Evolutionary conservation across 2,329 filamentous ascomycete species (phyloP), one percentile per base, ranked within the genome.

Genomic region (Sphaerulina musiva): DNA sequence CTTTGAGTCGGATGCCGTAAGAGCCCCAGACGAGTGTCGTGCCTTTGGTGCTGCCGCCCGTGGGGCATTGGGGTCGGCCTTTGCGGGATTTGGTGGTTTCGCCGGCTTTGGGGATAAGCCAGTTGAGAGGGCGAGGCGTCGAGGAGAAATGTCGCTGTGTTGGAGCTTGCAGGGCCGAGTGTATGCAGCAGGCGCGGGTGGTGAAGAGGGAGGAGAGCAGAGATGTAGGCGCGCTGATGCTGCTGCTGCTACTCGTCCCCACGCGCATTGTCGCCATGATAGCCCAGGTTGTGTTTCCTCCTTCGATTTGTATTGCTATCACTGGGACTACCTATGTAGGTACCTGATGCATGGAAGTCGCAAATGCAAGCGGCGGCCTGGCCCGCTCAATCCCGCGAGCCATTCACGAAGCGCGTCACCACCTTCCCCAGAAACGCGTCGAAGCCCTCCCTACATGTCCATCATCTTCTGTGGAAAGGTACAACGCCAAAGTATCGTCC

Each of bases 1-100:
- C 93, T 59, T 80, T 84, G 84, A 98, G 93, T 54, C 93, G 87
- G 63, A 98, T 76, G 7, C 93, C 93, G 69, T 91, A 98, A 71
- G 97, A 91, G 52, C 93, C 93, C 89, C 90, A 97, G 54, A 95
- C 84, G 17, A 98, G 87, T 0, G 92, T 97, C 36, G 93, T 98
- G 63, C 93, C 93, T 70, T 95, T 90, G 36, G 81, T 84, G 52
- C 88, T 95, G 57, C 93, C 93, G 58, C 93, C 93, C 0, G 91
- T 98, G 23, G 88, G 82, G 46, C 97, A 90, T 64, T 89, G 83
- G 47, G 88, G 86, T 1, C 90, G 83, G 39, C 92, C 93, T 75
- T 96, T 96, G 60, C 80, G 81, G 63, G 90, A 91, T 78, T 95
- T 95, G 72, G 88, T 89, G 68, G 83, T 86, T 69, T 89, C 91